Evolutionary conservation across 345 rosid species (phyloP), one percentile per base, ranked within the genome.

Genomic region (Stellera chamaejasme): DNA sequence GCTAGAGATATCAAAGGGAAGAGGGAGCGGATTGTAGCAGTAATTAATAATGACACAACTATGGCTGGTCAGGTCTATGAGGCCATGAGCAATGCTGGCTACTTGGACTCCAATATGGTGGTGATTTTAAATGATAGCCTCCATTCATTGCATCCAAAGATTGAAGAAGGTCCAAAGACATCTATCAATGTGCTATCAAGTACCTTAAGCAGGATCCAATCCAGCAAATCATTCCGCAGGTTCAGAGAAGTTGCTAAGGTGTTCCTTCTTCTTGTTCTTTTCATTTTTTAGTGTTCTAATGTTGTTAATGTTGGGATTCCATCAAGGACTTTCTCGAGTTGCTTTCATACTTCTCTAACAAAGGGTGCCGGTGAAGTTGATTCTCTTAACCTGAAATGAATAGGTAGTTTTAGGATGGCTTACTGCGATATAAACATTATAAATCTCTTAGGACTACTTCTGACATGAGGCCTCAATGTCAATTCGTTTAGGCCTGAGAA

Each of bases 51-150:
- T 62, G 82, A 70, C 60, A 77, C 96, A 67, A 82, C 89, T 27
- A 76, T 84, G 80, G 87, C 96, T 12, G 98, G 98, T 64, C 98
- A 88, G 82, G 87, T 81, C 42, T 92, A 83, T 51, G 98, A 92
- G 75, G 93, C 98, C 43, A 92, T 92, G 96, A 77, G 88, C 71
- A 92, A 85, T 78, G 88, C 95, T 8, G 96, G 98, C 54, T 86
- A 88, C 72, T 73, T 92, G 79, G 88, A 92, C 66, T 82, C 95
- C 41, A 76, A 88, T 64, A 80, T 88, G 90, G 79, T 92, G 51
- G 95, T 92, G 56, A 92, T 88, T 59, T 73, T 92, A 54, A 91
- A 92, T 71, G 98, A 92, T 66, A 84, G 74, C 63, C 79, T 78
- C 59, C 96, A 82, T 64, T 80, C 85, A 58, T 74, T 92, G 58